Conservation (phyloP, 1,139 yeast species). For the Yamadazyma jaroonii region DNA sequence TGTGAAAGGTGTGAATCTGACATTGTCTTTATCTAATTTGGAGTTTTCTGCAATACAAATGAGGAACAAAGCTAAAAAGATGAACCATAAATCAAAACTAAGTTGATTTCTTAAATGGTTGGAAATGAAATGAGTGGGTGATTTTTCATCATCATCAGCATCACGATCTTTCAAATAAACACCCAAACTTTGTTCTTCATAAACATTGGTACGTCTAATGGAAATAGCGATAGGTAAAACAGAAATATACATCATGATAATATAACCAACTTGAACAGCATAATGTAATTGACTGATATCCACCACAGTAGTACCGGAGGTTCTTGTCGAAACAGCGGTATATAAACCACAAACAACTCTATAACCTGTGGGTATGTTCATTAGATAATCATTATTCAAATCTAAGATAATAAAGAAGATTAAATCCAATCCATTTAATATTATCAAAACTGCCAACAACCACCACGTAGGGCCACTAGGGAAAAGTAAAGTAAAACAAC, state of each 20-base stretch:
- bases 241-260: constrained; percentile 97
- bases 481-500: constrained; percentile 89
- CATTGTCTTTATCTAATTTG: constrained; percentile 45
- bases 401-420: constrained; percentile 78
- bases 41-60: constrained; percentile 83
- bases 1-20: constrained; percentile 64
- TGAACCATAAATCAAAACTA: constrained; percentile 93
- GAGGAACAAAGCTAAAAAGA: constrained; percentile 80
- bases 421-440: constrained; percentile 73
- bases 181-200: constrained; percentile 94
- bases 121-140: constrained; percentile 65
- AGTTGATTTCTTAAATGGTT: constrained; percentile 89
- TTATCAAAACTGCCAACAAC: constrained; percentile 72
- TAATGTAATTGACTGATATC: constrained; percentile 73
- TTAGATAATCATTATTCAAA: constrained; percentile 47
- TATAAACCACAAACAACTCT: constrained; percentile 78
- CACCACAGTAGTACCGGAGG: constrained; percentile 84
- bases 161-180: constrained; percentile 55
- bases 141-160: constrained; percentile 30
- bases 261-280: constrained; percentile 88
- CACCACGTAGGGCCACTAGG: constrained; percentile 97
- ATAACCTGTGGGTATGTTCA: constrained; percentile 58
- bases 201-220: constrained; percentile 93
- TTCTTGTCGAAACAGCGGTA: constrained; percentile 90
- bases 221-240: constrained; percentile 95